phyloP scores from a whole-genome alignment of 2,329 filamentous ascomycete species.

The Parascedosporium putredinis region DNA sequence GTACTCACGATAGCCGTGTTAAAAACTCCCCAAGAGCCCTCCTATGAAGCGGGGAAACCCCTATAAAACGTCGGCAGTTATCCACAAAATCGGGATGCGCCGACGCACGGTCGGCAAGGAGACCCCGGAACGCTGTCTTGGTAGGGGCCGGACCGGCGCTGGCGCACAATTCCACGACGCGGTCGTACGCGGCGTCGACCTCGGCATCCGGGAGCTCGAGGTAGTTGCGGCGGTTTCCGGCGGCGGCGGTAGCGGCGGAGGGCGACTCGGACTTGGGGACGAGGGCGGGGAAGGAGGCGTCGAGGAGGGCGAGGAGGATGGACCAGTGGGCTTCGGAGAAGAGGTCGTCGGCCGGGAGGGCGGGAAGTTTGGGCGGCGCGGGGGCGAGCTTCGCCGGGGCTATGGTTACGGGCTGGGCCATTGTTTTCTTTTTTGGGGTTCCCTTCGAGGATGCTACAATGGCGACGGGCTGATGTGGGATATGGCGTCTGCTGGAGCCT shows the following conservation, averaged over 20 bases:
- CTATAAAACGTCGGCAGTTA: conserved; percentile 32
- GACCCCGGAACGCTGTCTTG: conserved; percentile 36
- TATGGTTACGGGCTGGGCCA: neutral
- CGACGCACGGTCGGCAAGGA: conserved; percentile 41
- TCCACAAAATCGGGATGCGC: conserved; percentile 42
- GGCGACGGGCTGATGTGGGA: too few species aligned
- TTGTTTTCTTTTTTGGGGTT: neutral
- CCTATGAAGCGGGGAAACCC: conserved; percentile 21
- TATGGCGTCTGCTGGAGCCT: too few species aligned
- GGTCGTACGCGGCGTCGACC: conserved; percentile 34
- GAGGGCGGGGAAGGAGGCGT: conserved; percentile 52
- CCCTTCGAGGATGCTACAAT: too few species aligned
- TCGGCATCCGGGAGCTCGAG: conserved; percentile 37
- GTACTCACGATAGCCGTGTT: conserved; percentile 33
- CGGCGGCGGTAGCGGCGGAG: too few species aligned
- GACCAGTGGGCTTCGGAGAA: conserved; percentile 42
- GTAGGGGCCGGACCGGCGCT: conserved; percentile 27
- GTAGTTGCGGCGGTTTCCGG: conserved; percentile 28
- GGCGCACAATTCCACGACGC: conserved; percentile 22
- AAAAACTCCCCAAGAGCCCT: conserved; percentile 29
- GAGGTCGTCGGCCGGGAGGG: conserved; percentile 21
- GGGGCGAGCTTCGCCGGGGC: neutral
- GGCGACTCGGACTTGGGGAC: conserved; percentile 21
- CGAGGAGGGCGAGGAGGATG: conserved; percentile 41
- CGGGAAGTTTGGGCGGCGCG: conserved; percentile 8